Evolutionary conservation across 2,329 filamentous ascomycete species (phyloP).

Genomic region (Blastomyces emzantsi): DNA sequence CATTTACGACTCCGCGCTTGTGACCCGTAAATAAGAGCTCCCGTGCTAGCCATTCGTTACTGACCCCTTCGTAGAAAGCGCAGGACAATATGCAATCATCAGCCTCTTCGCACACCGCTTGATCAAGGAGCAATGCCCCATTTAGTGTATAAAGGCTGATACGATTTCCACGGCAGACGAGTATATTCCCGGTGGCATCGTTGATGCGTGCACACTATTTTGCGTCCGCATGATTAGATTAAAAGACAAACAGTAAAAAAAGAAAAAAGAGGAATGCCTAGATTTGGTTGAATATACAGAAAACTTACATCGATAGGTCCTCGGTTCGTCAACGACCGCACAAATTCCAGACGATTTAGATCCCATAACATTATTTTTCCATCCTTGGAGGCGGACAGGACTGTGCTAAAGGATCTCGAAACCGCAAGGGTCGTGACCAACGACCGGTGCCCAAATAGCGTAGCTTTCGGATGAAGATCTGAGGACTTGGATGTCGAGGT

Average conservation of each 20-base stretch:
- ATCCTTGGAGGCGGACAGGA: constrained; percentile 73
- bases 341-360: constrained; percentile 78
- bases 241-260: background rate
- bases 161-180: constrained; percentile 68
- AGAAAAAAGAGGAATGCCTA: background rate
- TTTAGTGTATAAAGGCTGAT: constrained; percentile 81
- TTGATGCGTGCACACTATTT: constrained; percentile 71
- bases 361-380: constrained; percentile 89
- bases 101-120: constrained; percentile 62
- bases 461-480: constrained; percentile 68
- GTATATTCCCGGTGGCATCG: constrained; percentile 80
- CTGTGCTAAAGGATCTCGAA: constrained; percentile 77
- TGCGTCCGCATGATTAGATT: constrained; percentile 19
- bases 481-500: constrained; percentile 57
- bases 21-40: constrained; percentile 87
- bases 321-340: constrained; percentile 59
- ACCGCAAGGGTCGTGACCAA: constrained; percentile 75
- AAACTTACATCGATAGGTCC: constrained; percentile 41
- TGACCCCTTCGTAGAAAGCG: constrained; percentile 84
- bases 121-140: constrained; percentile 69
- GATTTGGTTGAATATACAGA: background rate
- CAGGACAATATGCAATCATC: constrained; percentile 75
- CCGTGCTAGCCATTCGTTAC: constrained; percentile 85
- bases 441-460: constrained; percentile 81
- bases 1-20: constrained; percentile 70